phyloP scores from a whole-genome alignment of 805 yeast species.

The Sugiyamaella floridensis region DNA sequence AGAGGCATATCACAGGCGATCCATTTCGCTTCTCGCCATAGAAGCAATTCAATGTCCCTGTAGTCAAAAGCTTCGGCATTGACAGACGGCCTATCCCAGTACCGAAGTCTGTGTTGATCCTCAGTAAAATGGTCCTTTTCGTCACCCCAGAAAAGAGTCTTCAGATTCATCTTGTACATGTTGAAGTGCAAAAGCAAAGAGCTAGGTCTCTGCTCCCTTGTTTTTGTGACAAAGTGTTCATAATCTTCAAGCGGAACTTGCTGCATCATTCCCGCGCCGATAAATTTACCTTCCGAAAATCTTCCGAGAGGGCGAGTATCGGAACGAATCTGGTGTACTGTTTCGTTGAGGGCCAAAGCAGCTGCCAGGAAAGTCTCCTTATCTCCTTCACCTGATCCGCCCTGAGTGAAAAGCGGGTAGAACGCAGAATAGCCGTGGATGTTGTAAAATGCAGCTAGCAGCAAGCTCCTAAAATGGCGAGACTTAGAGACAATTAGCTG shows the following conservation, averaged over 20 bases:
- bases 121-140: conserved; percentile 36
- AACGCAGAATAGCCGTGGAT: conserved; percentile 53
- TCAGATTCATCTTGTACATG: conserved; percentile 61
- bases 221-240: conserved; percentile 9
- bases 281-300: conserved; percentile 33
- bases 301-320: conserved; percentile 28
- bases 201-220: conserved; percentile 5
- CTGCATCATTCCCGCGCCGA: conserved; percentile 76
- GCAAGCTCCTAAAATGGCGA: conserved; percentile 48
- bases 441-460: conserved; percentile 58
- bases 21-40: conserved; percentile 21
- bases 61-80: conserved; percentile 7
- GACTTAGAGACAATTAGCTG: conserved; percentile 53
- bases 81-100: conserved; percentile 44
- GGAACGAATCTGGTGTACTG: conserved; percentile 6
- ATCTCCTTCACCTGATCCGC: conserved; percentile 71
- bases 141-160: conserved; percentile 35
- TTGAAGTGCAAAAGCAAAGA: conserved; percentile 56
- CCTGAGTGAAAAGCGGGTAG: conserved; percentile 53
- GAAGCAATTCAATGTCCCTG: conserved; percentile 17
- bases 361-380: conserved; percentile 72
- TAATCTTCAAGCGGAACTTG: conserved; percentile 59
- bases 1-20: conserved; percentile 17
- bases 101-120: conserved; percentile 43
- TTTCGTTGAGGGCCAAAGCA: conserved; percentile 50